These are phyloP conservation scores for Sugiyamaella mastotermitis DNA, from an alignment of 805 yeast genomes.

Conservation along the genomic window DNA sequence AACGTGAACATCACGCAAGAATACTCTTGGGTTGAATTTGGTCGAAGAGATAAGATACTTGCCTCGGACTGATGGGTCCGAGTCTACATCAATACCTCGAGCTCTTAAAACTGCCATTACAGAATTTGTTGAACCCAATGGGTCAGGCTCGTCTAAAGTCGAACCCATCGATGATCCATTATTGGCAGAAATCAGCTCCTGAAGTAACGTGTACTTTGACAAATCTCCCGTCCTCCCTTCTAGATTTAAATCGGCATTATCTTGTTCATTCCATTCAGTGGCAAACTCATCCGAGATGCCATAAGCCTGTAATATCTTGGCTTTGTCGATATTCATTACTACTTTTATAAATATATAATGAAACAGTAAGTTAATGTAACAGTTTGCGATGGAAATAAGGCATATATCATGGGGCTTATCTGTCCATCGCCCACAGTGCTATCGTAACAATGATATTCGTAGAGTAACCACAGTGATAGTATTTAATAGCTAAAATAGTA, in stretches of 20 bases:
- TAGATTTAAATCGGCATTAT: too few relatives aligned
- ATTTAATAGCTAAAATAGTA: too few relatives aligned
- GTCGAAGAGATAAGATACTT: constrained; percentile 51
- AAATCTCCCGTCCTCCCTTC: too few relatives aligned
- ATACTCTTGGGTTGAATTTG: constrained; percentile 51
- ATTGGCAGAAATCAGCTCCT: constrained; percentile 10
- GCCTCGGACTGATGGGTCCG: constrained; percentile 31
- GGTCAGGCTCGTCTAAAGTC: constrained; percentile 41
- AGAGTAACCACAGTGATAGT: too few relatives aligned
- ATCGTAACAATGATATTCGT: too few relatives aligned
- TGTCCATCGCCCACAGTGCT: too few relatives aligned
- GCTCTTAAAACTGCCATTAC: constrained; percentile 39
- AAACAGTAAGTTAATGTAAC: too few relatives aligned
- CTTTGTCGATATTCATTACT: constrained; percentile 10
- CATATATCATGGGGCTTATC: too few relatives aligned
- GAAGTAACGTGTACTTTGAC: constrained; percentile 20
- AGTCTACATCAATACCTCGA: constrained; percentile 35
- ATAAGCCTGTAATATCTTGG: constrained; percentile 17
- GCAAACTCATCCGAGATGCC: constrained; percentile 19
- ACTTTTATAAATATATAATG: too few relatives aligned
- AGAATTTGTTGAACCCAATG: constrained; percentile 48
- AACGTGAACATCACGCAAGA: constrained; percentile 49
- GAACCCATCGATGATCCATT: constrained; percentile 1
- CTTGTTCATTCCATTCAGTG: constrained; percentile 18
- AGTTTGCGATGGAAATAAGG: too few relatives aligned